A percentile compares a stretch with the other conserved stretches of the same genome.
phyloP scores from a whole-genome alignment of 306 rosid genomes.

The Pueraria montana region DNA sequence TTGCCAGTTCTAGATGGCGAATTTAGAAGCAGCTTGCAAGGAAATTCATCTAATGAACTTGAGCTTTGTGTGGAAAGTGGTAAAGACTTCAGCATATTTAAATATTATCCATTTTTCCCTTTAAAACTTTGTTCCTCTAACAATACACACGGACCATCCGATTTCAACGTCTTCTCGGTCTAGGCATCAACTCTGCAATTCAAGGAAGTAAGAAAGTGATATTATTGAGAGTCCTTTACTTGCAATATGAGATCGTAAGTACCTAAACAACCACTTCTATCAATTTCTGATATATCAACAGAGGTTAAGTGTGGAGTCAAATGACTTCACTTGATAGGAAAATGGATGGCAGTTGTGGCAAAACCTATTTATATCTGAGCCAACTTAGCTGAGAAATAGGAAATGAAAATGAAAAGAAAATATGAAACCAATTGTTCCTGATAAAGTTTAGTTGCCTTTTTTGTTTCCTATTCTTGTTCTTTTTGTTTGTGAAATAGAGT shows the following conservation, averaged over 20 bases:
- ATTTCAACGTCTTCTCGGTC: too few relatives aligned
- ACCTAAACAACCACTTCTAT: background rate
- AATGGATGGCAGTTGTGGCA: background rate
- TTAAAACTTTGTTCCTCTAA: background rate
- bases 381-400: background rate
- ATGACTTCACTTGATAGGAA: background rate
- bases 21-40: slow-evolving; percentile 42
- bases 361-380: background rate
- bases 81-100: slow-evolving; percentile 18
- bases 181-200: background rate
- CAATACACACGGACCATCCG: background rate
- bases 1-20: slow-evolving; percentile 40
- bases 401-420: background rate
- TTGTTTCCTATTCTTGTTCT: too few relatives aligned
- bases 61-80: slow-evolving; percentile 45
- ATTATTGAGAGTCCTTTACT: background rate
- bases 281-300: background rate
- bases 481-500: too few relatives aligned
- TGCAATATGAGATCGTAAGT: background rate
- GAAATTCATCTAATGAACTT: slow-evolving; percentile 38
- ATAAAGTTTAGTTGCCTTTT: background rate
- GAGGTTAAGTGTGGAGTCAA: background rate
- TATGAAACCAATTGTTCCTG: background rate
- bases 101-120: background rate
- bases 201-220: background rate